phyloP scores from a whole-genome alignment of 2,329 filamentous ascomycete genomes.

The Ophiostoma pallidulum region DNA sequence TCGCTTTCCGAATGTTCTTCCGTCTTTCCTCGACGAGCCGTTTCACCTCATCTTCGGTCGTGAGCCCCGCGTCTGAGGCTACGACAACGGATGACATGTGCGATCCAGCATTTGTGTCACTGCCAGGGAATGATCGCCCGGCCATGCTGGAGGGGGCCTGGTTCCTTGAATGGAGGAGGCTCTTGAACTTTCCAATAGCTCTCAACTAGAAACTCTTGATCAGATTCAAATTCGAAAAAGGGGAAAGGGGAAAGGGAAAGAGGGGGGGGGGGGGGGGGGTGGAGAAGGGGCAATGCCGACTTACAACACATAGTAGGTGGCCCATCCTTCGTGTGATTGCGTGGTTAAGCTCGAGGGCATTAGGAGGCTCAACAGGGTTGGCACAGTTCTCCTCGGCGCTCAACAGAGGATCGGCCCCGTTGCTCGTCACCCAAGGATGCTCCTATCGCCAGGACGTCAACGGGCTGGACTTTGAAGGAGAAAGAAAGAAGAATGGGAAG shows the following conservation, averaged over 20 bases:
- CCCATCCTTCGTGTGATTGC: conserved; percentile 88
- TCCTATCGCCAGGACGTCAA: conserved; percentile 46
- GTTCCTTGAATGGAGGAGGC: conserved; percentile 44
- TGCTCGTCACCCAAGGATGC: conserved; percentile 86
- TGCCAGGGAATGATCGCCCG: not conserved
- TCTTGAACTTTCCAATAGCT: conserved; percentile 83
- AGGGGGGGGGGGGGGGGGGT: no score
- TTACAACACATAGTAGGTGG: conserved; percentile 72
- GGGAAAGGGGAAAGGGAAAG: no score
- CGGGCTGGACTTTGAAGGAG: not conserved
- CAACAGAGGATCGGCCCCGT: conserved; percentile 67
- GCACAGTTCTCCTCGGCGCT: conserved; percentile 79
- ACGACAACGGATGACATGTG: conserved; percentile 6
- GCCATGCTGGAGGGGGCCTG: not conserved
- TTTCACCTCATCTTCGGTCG: conserved; percentile 35
- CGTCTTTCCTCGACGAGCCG: conserved; percentile 39
- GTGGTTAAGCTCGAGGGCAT: conserved; percentile 79
- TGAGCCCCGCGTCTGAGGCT: not conserved
- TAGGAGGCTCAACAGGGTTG: conserved; percentile 70
- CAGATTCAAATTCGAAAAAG: no score
- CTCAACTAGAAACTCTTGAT: no score
- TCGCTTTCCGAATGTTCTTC: conserved; percentile 28
- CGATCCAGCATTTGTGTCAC: not conserved
- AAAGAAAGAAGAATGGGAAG: not conserved
- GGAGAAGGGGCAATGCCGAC: no score